Evolutionary conservation across 2,329 filamentous ascomycete species (phyloP).

Genomic region (Colletotrichum viniferum): DNA sequence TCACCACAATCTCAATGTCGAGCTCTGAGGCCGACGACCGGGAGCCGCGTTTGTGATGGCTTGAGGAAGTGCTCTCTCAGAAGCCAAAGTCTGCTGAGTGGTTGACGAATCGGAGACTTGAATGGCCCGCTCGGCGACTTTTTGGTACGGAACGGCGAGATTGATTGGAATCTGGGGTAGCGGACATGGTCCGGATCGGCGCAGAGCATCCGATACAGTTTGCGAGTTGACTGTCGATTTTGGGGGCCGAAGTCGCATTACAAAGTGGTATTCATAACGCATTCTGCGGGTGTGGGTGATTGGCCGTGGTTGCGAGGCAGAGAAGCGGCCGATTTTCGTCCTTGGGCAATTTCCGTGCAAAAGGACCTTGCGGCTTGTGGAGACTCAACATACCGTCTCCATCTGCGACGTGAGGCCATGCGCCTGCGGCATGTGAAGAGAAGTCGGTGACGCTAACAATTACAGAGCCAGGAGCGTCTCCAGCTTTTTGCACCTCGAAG

Average conservation of each 20-base stretch:
- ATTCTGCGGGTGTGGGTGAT: background rate
- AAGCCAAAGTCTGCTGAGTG: background rate
- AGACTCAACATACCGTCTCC: background rate
- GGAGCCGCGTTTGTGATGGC: background rate
- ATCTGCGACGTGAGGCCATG: background rate
- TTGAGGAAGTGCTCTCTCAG: background rate
- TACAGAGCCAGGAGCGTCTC: background rate
- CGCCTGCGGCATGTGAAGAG: background rate
- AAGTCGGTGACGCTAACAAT: constrained; percentile 15
- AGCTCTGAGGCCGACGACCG: background rate
- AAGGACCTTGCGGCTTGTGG: background rate
- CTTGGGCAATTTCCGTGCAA: background rate
- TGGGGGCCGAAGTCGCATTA: background rate
- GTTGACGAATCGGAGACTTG: background rate
- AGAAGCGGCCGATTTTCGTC: background rate
- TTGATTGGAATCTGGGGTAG: constrained; percentile 1
- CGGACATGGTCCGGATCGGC: background rate
- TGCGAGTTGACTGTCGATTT: background rate
- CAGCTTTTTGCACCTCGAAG: background rate
- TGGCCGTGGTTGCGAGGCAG: background rate
- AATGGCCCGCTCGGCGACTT: background rate
- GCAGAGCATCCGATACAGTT: background rate
- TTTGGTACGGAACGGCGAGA: background rate
- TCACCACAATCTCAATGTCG: background rate
- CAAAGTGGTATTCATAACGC: background rate